phyloP scores from a whole-genome alignment of 1,284 basidiomycete species.

The Ganoderma resinaceum region DNA sequence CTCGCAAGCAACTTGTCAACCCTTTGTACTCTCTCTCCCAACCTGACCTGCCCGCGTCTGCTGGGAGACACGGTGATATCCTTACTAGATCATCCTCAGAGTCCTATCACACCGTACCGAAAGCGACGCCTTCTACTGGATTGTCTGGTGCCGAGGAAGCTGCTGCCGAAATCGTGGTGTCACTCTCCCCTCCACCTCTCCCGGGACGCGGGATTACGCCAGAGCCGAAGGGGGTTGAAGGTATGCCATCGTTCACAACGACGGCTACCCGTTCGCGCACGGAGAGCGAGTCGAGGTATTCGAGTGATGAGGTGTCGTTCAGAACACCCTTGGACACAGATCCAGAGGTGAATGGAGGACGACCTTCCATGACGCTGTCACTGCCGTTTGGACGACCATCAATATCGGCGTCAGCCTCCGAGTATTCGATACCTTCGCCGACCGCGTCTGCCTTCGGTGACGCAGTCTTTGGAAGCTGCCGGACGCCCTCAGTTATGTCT shows the following conservation, averaged over 20 bases:
- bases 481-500: constrained; percentile 42
- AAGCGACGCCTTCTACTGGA: constrained; percentile 35
- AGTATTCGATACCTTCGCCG: constrained; percentile 66
- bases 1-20: constrained; percentile 56
- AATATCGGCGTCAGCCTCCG: constrained; percentile 63
- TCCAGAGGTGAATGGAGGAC: constrained; percentile 43
- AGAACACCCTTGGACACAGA: constrained; percentile 43
- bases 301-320: constrained; percentile 42
- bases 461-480: constrained; percentile 48
- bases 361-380: constrained; percentile 43
- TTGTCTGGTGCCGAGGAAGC: constrained; percentile 31
- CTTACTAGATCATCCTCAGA: constrained; percentile 24
- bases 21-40: constrained; percentile 62
- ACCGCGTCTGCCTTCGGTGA: constrained; percentile 77
- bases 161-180: constrained; percentile 12
- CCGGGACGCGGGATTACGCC: constrained; percentile 31
- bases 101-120: constrained; percentile 32
- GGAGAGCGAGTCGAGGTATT: constrained; percentile 39
- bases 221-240: constrained; percentile 17
- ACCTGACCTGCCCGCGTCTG: constrained; percentile 50
- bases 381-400: constrained; percentile 43
- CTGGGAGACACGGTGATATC: constrained; percentile 16
- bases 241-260: constrained; percentile 34
- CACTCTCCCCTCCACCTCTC: constrained; percentile 33
- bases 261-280: constrained; percentile 30